These are phyloP conservation scores for Dioscorea dumetorum DNA, from an alignment of 106 monocot species.

Conservation along the genomic window DNA sequence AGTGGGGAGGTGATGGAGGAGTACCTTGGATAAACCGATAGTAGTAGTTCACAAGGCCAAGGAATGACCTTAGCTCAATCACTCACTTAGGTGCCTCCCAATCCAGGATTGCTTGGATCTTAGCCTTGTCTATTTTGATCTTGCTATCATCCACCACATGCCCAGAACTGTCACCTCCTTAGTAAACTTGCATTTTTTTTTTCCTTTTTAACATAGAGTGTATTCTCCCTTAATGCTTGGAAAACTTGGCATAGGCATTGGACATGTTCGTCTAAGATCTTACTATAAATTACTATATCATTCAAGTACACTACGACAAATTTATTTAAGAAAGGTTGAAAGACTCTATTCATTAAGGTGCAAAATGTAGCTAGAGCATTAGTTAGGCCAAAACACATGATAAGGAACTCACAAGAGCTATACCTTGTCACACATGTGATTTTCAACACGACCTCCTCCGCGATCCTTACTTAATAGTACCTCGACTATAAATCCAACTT, in stretches of 20 bases:
- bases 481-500: no score
- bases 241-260: background rate
- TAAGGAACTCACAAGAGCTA: no score
- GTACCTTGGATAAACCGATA: background rate
- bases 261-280: background rate
- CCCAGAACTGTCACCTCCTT: background rate
- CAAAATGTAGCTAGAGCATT: no score
- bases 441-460: no score
- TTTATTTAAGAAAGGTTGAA: background rate
- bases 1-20: background rate
- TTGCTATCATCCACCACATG: background rate
- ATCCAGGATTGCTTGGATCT: background rate
- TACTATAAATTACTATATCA: background rate
- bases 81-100: background rate
- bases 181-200: background rate
- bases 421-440: no score
- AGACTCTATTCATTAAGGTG: slow-evolving; percentile 1
- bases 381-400: no score
- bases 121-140: background rate
- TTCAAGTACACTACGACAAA: slow-evolving; percentile 4
- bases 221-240: background rate
- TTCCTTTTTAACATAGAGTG: slow-evolving; percentile 3
- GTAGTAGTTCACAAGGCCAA: slow-evolving; percentile 6
- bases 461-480: no score
- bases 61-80: slow-evolving; percentile 1